Evolutionary conservation across 2,329 filamentous ascomycete genomes (phyloP), one percentile per base, ranked within the genome.

Genomic region (Fusarium mundagurra): DNA sequence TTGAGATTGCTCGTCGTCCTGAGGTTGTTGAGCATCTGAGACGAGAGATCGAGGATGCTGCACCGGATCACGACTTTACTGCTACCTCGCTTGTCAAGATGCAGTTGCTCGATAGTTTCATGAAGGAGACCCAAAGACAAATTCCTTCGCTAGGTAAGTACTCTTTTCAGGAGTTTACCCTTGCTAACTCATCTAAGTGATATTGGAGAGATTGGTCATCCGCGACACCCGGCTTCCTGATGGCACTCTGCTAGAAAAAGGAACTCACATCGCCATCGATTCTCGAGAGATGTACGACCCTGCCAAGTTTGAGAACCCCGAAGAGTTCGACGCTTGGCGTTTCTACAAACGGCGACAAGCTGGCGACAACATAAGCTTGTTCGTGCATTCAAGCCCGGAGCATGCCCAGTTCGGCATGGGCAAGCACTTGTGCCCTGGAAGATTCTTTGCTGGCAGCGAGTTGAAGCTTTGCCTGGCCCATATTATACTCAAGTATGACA

Each of bases 361-460:
- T 17, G 55, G 61, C 3, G 55, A 64, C 0, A 64, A 41, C 5
- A 33, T 34, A 11, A 41, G 61, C 2, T 9, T 29, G 9, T 11
- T 64, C 3, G 41, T 64, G 10, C 55, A 64, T 3, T 64, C 43
- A 12, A 61, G 55, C 34, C 27, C 34, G 1, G 55, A 61, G 5
- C 43, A 64, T 41, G 55, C 34, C 16, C 55, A 64, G 2, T 64
- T 64, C 34, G 55, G 61, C 9, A 64, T 64, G 43, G 55, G 61
- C 12, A 48, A 38, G 8, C 69, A 17, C 17, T 24, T 34, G 10
- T 63, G 61, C 2, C 54, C 54, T 12, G 61, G 61, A 5, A 41
- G 61, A 8, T 45, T 61, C 33, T 61, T 61, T 61, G 61, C 54
- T 0, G 41, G 61, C 1, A 63, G 54, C 34, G 61, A 61, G 14